Conservation (phyloP, 352 stramenopile genomes). For the Phytophthora syringae region DNA sequence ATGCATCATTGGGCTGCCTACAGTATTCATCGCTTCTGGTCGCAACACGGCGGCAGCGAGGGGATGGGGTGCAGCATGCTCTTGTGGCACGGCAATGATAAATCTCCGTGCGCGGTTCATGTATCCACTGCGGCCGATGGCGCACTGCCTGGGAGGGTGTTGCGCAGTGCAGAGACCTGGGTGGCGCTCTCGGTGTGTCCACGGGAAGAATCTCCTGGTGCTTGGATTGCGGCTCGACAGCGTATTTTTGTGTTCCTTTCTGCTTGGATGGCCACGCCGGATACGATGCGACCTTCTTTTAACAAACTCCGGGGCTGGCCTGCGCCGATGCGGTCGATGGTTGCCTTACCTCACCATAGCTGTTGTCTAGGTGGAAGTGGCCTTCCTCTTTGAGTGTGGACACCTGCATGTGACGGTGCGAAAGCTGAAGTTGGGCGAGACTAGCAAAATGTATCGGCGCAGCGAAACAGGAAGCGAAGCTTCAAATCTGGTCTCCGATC, state of each 20-base stretch:
- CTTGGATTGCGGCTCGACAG: constrained; percentile 14
- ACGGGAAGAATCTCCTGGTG: constrained; percentile 29
- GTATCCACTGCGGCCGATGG: neutral
- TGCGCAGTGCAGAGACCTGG: constrained; percentile 8
- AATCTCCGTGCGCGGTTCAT: constrained; percentile 1
- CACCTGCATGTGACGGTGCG: constrained; percentile 11
- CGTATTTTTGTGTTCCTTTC: constrained; percentile 26
- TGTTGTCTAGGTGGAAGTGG: neutral
- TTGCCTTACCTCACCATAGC: neutral
- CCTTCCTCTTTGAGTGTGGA: neutral
- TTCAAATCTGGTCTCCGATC: constrained; percentile 17
- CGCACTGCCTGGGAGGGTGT: neutral
- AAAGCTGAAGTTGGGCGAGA: constrained; percentile 1
- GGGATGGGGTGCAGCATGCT: neutral
- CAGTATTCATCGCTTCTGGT: neutral
- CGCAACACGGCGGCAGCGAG: neutral
- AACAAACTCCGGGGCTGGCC: constrained; percentile 7
- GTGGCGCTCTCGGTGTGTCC: neutral
- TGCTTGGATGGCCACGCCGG: constrained; percentile 9
- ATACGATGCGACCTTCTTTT: constrained; percentile 17
- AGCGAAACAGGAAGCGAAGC: neutral
- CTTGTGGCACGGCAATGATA: neutral
- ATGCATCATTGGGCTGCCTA: no score
- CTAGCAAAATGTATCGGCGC: constrained; percentile 18
- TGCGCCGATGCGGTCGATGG: no score